Base-by-base conservation (phyloP, 352 stramenopile genomes). In the Pythium sukuiense region DNA sequence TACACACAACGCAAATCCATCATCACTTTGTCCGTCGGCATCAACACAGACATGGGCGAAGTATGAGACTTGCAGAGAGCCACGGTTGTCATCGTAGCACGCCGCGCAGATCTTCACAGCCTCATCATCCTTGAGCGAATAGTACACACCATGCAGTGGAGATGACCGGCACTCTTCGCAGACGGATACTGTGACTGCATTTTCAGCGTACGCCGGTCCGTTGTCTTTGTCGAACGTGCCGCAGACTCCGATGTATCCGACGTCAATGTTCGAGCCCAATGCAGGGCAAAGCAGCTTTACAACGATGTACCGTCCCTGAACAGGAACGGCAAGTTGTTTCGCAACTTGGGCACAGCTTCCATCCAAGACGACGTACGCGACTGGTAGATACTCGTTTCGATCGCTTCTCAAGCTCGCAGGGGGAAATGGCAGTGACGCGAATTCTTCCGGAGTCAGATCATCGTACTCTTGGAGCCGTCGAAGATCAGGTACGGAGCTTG, bases 81-180 rank as follows among this genome's bases (percentile, higher is more conserved):
- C 84, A 53, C 88, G 75, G 56, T 93, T 84, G 54, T 90, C 82
- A 46, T 96, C 88, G 20, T 95, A 96, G 61, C 88, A 96, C 1
- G 70, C 70, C 2, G 78, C 70, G 54, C 87, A 95, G 20, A 95
- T 24, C 39, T 89, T 91, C 1, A 82, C 61, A 2, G 70, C 67
- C 24, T 83, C 68, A 53, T 92, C 81, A 29, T 88, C 83, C 55
- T 79, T 78, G 27, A 76, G 59, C 4, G 74, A 68, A n/a, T 96
- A 94, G 55, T 78, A 85, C 7, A 93, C 55, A 14, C 83, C 85
- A 43, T 60, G 49, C 20, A 84, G 32, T 0, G 69, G 69, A 20
- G 73, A 71, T 8, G 24, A 56, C 48, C 84, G 81, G 57, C 87
- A 96, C 54, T 92, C 87, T 6, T 91, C 72, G 45, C 75, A 83